These are phyloP conservation scores for Rhizomucor miehei DNA, from an alignment of 371 early-diverging fungal genomes.

Conservation along the genomic window DNA sequence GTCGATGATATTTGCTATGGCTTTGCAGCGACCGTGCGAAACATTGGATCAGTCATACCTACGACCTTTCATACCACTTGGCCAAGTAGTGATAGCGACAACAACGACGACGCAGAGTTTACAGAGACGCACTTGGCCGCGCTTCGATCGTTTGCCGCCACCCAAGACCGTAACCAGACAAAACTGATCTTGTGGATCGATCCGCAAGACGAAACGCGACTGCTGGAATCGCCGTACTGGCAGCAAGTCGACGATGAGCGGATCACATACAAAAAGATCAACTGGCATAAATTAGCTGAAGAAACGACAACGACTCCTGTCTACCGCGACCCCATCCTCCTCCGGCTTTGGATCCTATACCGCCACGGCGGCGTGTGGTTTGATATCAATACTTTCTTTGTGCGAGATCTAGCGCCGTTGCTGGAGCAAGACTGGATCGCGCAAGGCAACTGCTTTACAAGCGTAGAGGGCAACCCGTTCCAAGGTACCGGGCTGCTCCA, in stretches of 20 bases:
- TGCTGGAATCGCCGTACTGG: conserved; percentile 23
- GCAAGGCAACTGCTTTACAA: conserved; percentile 33
- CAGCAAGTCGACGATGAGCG: conserved; percentile 7
- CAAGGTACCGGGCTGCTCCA: conserved; percentile 24
- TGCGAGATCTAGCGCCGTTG: conserved; percentile 41
- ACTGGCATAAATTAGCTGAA: background rate
- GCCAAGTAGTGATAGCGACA: conserved; percentile 7
- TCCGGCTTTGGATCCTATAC: conserved; percentile 37
- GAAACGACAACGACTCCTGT: background rate
- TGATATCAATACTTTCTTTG: conserved; percentile 39
- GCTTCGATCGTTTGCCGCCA: conserved; percentile 40
- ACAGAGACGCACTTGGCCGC: conserved; percentile 34
- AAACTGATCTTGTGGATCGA: conserved; percentile 43
- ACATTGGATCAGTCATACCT: conserved; percentile 13
- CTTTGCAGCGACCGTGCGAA: conserved; percentile 33
- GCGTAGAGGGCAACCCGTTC: conserved; percentile 30
- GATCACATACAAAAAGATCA: conserved; percentile 16
- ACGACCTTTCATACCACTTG: conserved; percentile 36
- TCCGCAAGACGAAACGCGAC: conserved; percentile 16
- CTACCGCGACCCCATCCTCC: conserved; percentile 2
- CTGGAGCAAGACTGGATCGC: conserved; percentile 43
- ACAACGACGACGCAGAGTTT: conserved; percentile 11
- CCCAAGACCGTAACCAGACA: conserved; percentile 32
- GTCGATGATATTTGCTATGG: conserved; percentile 50
- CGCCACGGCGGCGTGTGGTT: conserved; percentile 53